phyloP scores from a whole-genome alignment of 495 filamentous ascomycete species.

The Talaromyces ruber region DNA sequence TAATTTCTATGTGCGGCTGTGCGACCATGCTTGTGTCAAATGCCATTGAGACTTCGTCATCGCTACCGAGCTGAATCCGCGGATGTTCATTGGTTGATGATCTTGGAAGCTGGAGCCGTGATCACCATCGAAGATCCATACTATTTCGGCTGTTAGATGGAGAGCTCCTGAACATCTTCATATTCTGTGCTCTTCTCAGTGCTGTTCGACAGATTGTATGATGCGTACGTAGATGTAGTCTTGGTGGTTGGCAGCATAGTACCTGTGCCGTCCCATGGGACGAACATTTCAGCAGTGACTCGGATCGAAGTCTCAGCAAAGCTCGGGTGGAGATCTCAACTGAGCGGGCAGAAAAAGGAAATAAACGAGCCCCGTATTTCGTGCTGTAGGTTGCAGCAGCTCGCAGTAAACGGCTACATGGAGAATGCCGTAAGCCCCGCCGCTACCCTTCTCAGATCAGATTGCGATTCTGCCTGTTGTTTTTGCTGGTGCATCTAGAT shows the following conservation, averaged over 20 bases:
- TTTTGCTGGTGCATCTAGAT: background rate
- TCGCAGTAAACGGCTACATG: background rate
- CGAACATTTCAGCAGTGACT: background rate
- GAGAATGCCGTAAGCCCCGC: background rate
- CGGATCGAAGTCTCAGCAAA: background rate
- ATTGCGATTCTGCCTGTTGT: background rate
- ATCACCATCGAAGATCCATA: background rate
- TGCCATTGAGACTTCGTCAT: background rate
- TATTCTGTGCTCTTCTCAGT: background rate
- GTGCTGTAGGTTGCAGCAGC: background rate
- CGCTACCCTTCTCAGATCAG: background rate
- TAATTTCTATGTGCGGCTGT: background rate
- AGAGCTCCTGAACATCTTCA: background rate
- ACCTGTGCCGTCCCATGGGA: background rate
- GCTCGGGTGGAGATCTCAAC: background rate
- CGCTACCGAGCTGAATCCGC: background rate
- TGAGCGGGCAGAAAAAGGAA: background rate
- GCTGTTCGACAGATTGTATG: background rate
- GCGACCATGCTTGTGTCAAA: background rate
- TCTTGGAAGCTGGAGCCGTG: background rate
- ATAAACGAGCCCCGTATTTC: background rate
- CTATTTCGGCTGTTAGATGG: background rate
- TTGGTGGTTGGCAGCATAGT: background rate
- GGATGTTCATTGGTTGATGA: background rate
- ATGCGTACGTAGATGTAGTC: background rate